Evolutionary conservation across 495 filamentous ascomycete species (phyloP).

Genomic region (Penicillium flavigenum): DNA sequence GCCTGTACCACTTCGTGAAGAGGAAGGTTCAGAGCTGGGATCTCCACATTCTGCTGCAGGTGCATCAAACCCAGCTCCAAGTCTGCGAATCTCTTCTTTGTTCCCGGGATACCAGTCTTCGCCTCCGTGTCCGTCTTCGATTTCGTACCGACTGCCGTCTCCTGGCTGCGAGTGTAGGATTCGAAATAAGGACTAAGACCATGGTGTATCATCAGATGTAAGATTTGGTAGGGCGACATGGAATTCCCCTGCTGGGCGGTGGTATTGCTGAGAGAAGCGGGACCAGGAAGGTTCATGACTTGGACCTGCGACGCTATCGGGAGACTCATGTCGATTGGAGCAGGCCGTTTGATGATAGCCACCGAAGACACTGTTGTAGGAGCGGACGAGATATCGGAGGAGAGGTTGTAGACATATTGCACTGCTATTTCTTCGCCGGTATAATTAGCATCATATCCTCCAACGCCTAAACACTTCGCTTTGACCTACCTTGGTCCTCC

Average conservation of each 20-base stretch:
- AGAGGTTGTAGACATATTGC: constrained; percentile 71
- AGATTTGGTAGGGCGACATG: constrained; percentile 82
- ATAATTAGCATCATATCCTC: constrained; percentile 12
- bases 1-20: constrained; percentile 84
- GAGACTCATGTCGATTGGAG: constrained; percentile 75
- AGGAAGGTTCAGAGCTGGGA: constrained; percentile 81
- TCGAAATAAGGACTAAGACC: constrained; percentile 94
- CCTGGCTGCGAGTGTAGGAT: constrained; percentile 83
- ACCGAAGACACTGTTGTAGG: constrained; percentile 78
- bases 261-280: constrained; percentile 60
- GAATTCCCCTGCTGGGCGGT: constrained; percentile 65
- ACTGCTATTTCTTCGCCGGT: constrained; percentile 25
- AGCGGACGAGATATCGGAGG: constrained; percentile 75
- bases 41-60: constrained; percentile 96
- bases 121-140: constrained; percentile 77
- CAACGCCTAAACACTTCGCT: neutral
- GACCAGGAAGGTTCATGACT: constrained; percentile 85
- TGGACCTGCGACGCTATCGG: constrained; percentile 84
- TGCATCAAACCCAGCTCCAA: constrained; percentile 85
- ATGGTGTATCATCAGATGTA: constrained; percentile 84
- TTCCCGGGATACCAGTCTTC: constrained; percentile 92
- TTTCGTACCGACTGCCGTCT: constrained; percentile 60
- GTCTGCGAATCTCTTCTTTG: constrained; percentile 93
- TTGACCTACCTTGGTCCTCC: constrained; percentile 45
- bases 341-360: constrained; percentile 83